Evolutionary conservation across 1,139 yeast genomes (phyloP).

Genomic region (Yueomyces sp.): DNA sequence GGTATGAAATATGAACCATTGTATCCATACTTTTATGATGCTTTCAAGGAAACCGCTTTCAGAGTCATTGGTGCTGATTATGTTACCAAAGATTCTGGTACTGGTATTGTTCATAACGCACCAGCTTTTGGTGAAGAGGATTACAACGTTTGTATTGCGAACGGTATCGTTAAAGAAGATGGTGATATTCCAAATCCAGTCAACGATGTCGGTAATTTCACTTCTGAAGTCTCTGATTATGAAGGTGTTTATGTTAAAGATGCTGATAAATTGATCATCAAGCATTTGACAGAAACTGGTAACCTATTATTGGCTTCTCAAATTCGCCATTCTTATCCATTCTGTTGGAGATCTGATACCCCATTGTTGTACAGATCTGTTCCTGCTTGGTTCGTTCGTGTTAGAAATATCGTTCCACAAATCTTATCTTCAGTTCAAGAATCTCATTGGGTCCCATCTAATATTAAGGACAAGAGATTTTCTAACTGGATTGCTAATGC

Average conservation of each 20-base stretch:
- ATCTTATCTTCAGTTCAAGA: slow-evolving; percentile 77
- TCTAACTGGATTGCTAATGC: slow-evolving; percentile 97
- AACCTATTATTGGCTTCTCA: slow-evolving; percentile 67
- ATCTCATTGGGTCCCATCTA: slow-evolving; percentile 90
- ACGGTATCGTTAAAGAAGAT: slow-evolving; percentile 62
- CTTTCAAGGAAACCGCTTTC: slow-evolving; percentile 67
- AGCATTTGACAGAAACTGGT: slow-evolving; percentile 66
- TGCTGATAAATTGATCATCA: slow-evolving; percentile 86
- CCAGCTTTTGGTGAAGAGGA: slow-evolving; percentile 99
- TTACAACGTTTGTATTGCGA: slow-evolving; percentile 66
- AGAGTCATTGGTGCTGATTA: slow-evolving; percentile 70
- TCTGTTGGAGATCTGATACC: slow-evolving; percentile 99
- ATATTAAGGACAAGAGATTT: slow-evolving; percentile 86
- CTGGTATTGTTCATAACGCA: slow-evolving; percentile 97
- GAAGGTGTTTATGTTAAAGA: slow-evolving; percentile 86
- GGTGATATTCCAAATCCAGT: slow-evolving; percentile 82
- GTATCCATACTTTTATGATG: slow-evolving; percentile 67
- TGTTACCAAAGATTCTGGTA: slow-evolving; percentile 91
- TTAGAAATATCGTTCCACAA: slow-evolving; percentile 73
- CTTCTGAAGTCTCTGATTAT: slow-evolving; percentile 58
- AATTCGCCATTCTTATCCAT: slow-evolving; percentile 91
- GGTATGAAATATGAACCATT: slow-evolving; percentile 76
- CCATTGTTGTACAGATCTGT: slow-evolving; percentile 92
- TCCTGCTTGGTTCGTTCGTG: slow-evolving; percentile 97
- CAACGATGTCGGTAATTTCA: slow-evolving; percentile 82